Percentiles rank a stretch among this genome's conserved stretches.
phyloP scores from a whole-genome alignment of 441 rosid species.

The Syzygium syzygioides region DNA sequence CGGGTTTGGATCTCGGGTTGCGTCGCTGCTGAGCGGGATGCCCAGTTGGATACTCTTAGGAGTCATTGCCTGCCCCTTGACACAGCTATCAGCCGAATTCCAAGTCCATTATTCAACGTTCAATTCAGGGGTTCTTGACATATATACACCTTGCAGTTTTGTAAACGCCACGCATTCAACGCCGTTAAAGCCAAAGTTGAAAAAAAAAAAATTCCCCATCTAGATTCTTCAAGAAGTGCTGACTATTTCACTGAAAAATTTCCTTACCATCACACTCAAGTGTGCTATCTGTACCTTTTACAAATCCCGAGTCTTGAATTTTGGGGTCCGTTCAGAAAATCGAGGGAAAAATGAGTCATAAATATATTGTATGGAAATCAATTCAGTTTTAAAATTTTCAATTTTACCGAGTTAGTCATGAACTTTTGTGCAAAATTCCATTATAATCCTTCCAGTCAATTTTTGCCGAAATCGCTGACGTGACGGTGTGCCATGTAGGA shows the following conservation, averaged over 20 bases:
- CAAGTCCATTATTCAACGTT: not conserved
- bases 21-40: not conserved
- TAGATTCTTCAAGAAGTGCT: not conserved
- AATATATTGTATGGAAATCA: not conserved
- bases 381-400: accelerated
- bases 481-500: too few relatives aligned
- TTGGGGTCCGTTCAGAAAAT: not conserved
- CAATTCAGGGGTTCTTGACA: not conserved
- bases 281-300: not conserved
- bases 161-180: not conserved
- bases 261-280: not conserved
- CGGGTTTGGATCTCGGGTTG: not conserved
- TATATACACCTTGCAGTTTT: not conserved
- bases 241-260: not conserved
- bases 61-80: not conserved
- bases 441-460: accelerated
- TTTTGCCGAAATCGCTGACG: too few relatives aligned
- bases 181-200: not conserved
- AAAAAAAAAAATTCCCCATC: not conserved
- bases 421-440: accelerated
- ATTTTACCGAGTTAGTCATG: not conserved
- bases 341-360: accelerated
- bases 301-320: not conserved
- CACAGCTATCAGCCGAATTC: not conserved
- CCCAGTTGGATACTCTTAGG: not conserved